Conservation (phyloP, 805 yeast genomes). For the Nakazawaea ambrosiae region DNA sequence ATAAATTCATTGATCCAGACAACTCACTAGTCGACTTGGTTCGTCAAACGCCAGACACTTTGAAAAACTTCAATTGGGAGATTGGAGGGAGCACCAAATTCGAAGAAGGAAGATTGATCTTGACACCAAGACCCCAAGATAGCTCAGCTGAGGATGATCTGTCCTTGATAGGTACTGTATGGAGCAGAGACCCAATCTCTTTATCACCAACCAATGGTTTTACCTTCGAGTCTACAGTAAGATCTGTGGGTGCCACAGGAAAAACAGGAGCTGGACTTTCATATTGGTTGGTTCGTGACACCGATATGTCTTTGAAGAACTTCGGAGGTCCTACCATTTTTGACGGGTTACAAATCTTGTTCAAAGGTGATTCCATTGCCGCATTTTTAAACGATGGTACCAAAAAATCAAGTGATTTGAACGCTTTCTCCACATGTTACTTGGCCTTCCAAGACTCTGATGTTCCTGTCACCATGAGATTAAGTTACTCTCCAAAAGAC, state of each 20-base stretch:
- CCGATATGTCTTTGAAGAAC: constrained; percentile 18
- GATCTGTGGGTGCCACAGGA: constrained; percentile 51
- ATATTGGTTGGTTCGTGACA: constrained; percentile 40
- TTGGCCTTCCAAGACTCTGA: constrained; percentile 57
- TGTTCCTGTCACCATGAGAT: constrained; percentile 63
- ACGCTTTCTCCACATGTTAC: constrained; percentile 49
- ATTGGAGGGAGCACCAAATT: constrained; percentile 30
- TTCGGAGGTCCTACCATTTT: constrained; percentile 52
- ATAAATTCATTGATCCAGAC: constrained; percentile 3
- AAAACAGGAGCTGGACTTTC: constrained; percentile 50
- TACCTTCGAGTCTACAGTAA: constrained; percentile 53
- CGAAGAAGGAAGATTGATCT: constrained; percentile 45
- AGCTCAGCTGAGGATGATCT: constrained; percentile 18
- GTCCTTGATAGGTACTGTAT: constrained; percentile 34
- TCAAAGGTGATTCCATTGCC: constrained; percentile 41
- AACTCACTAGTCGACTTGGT: constrained; percentile 9
- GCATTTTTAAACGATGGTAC: constrained; percentile 58
- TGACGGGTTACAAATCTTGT: constrained; percentile 57
- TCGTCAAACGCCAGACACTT: constrained; percentile 5
- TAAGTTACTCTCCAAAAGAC: constrained; percentile 43
- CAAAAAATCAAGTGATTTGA: constrained; percentile 24
- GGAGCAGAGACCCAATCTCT: constrained; percentile 27
- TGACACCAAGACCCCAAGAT: constrained; percentile 35
- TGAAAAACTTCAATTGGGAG: constrained; percentile 29
- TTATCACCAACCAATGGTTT: constrained; percentile 22